Percentiles rank a stretch among this genome's conserved stretches.
These are phyloP conservation scores for Linnemannia hyalina DNA, from an alignment of 192 early-diverging fungal species.

Conservation along the genomic window DNA sequence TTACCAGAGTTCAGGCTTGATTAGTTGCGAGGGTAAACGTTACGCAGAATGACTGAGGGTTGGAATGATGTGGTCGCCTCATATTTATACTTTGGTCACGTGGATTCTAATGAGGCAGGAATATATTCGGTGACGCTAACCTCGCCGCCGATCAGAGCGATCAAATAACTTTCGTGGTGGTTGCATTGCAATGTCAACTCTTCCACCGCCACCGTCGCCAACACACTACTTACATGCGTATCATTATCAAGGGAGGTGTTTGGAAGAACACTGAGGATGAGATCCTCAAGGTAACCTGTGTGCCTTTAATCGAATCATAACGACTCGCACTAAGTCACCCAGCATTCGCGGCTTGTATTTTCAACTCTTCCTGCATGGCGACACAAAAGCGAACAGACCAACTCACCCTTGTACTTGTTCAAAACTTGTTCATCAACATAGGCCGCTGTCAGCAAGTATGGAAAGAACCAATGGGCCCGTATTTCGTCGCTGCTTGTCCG, in stretches of 20 bases:
- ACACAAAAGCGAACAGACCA: not conserved
- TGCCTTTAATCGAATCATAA: not conserved
- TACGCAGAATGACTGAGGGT: no score
- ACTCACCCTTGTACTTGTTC: not conserved
- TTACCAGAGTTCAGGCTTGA: no score
- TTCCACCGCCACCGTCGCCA: not conserved
- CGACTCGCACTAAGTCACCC: no score
- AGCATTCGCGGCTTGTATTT: not conserved
- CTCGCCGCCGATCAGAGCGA: no score
- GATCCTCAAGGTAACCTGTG: conserved; percentile 82
- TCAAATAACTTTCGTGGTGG: not conserved
- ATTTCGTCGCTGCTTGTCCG: conserved; percentile 95
- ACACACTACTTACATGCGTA: conserved; percentile 56
- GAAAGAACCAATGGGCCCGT: conserved; percentile 99
- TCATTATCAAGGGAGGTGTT: conserved; percentile 91
- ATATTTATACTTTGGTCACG: no score
- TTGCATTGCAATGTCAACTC: not conserved
- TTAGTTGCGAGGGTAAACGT: no score
- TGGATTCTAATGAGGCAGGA: no score
- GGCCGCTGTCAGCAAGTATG: conserved; percentile 98
- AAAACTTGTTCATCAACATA: conserved; percentile 54
- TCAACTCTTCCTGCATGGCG: not conserved
- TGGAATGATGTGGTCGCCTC: no score
- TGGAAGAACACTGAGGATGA: conserved; percentile 99
- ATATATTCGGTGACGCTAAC: not conserved